Evolutionary conservation across 148 eudicot species (phyloP).

Genomic region (Silene conica): DNA sequence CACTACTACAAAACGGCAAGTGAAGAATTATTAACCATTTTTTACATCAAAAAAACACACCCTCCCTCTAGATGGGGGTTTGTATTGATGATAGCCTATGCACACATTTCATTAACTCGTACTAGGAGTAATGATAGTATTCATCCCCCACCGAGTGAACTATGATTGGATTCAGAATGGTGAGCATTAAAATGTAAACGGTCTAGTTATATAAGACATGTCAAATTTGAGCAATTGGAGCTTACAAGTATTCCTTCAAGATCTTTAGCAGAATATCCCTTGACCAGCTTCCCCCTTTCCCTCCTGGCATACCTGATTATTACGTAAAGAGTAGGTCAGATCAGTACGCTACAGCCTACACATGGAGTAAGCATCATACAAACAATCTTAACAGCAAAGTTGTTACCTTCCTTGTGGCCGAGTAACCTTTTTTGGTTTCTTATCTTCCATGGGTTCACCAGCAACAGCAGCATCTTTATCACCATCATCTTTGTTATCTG

Average conservation of each 20-base stretch:
- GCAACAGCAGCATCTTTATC: constrained; percentile 19
- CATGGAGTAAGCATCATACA: neutral
- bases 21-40: no score
- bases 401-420: constrained; percentile 90
- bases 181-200: neutral
- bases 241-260: constrained; percentile 92
- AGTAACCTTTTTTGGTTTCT: constrained; percentile 50
- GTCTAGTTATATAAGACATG: neutral
- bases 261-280: constrained; percentile 69
- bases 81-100: neutral
- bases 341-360: constrained; percentile 3
- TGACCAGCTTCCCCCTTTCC: constrained; percentile 75
- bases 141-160: neutral
- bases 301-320: constrained; percentile 71
- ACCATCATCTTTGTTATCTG: constrained; percentile 42
- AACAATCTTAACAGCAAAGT: neutral
- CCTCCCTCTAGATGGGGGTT: neutral
- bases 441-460: constrained; percentile 27
- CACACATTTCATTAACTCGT: neutral
- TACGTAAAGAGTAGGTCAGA: neutral
- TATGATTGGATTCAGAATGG: neutral
- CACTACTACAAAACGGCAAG: neutral
- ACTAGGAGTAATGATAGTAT: neutral
- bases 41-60: neutral
- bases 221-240: constrained; percentile 14